Percentiles rank a stretch among this genome's conserved stretches.
Conservation (phyloP, 768 basidiomycete species). For the Tulasnella sp. region DNA sequence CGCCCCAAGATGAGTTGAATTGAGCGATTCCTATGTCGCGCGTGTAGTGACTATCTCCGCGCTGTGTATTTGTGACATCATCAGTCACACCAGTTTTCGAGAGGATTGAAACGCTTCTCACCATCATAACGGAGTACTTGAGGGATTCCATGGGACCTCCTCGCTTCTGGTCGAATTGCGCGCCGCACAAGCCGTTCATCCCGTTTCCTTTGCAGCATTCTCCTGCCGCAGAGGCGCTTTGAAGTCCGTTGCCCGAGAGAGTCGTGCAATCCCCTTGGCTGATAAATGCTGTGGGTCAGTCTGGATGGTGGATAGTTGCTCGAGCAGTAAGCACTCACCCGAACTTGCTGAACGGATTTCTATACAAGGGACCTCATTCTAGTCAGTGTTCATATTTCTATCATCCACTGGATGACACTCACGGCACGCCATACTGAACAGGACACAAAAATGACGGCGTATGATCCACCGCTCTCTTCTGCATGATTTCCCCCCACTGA, state of each 20-base stretch:
- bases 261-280: constrained; percentile 30
- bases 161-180: background rate
- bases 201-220: constrained; percentile 23
- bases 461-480: constrained; percentile 32
- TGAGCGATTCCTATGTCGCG: background rate
- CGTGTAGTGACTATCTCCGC: background rate
- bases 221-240: constrained; percentile 20
- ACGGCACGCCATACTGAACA: constrained; percentile 22
- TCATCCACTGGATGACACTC: background rate
- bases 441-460: constrained; percentile 19
- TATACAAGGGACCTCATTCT: background rate
- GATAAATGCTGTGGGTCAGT: background rate
- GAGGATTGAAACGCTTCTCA: background rate
- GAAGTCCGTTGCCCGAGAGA: background rate
- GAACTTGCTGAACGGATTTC: constrained; percentile 20
- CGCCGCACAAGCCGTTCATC: constrained; percentile 1
- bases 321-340: background rate
- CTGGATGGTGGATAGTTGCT: background rate
- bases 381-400: background rate
- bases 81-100: background rate
- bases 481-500: constrained; percentile 31
- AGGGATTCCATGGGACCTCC: background rate
- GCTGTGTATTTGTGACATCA: background rate
- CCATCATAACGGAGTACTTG: constrained; percentile 1
- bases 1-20: no score